Evolutionary conservation across 805 yeast genomes (phyloP), one percentile per base, ranked within the genome.

Genomic region (Lipomyces chichibuensis): DNA sequence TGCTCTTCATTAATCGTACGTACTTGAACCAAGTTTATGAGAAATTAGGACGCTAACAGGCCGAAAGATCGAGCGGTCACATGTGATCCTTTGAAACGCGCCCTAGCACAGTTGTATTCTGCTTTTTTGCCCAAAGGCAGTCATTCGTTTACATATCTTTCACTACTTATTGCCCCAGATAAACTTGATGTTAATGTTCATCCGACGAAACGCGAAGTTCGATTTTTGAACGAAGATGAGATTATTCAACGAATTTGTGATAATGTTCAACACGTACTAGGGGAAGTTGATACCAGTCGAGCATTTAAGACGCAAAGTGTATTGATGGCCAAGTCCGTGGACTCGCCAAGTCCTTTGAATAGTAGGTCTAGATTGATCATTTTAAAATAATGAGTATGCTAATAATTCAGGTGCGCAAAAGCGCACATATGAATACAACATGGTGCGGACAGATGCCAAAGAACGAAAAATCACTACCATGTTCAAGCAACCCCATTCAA

Each of bases 131-230:
- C 98, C 0, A 90, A 88, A 71, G 96, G 96, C 0, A 82, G 81
- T 56, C 85, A 83, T 71, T 89, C 96, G 0, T 95, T 95, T 75
- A 82, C 91, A 0, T 95, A 92, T 77, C 66, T 95, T 62, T 82
- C 90, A 59, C 75, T 95, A n/a, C 80, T 80, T 23, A 85, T 95
- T 1, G 80, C 82, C 27, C 90, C 97, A 0, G 79, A 78, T 43
- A 87, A 88, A 67, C 82, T 95, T 7, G 99, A 95, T 76, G 98
- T 95, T 17, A 95, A 95, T 75, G 88, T 95, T 14, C 99, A 95
- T 75, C 99, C 99, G 0, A 94, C 98, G 0, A 95, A 95, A 73
- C 83, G 94, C 66, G 98, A 94, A 73, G 98, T 95, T 1, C 77
- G 96, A 55, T 92, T 95, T 75, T 79, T 95, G 46, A 78, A 87